Evolutionary conservation across 2,329 filamentous ascomycete genomes (phyloP).

Genomic region (Xylaria sp.): DNA sequence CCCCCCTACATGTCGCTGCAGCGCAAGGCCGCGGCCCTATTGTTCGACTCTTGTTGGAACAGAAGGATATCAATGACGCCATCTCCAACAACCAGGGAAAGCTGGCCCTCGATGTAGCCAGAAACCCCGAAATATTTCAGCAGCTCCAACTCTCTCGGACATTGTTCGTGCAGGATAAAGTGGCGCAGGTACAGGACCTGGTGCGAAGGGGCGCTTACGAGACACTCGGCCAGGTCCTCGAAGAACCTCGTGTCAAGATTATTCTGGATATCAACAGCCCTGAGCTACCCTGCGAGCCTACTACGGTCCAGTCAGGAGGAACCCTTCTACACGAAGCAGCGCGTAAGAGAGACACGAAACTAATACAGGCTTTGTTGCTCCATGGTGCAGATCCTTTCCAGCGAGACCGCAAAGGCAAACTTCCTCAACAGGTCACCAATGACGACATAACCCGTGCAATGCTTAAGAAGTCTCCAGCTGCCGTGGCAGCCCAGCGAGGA

Average conservation of each 20-base stretch:
- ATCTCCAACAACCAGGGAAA: conserved; percentile 86
- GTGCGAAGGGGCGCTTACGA: conserved; percentile 80
- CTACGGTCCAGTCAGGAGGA: conserved; percentile 83
- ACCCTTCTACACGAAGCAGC: conserved; percentile 94
- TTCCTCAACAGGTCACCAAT: conserved; percentile 95
- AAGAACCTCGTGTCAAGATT: conserved; percentile 85
- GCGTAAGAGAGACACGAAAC: conserved; percentile 82
- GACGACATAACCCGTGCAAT: conserved; percentile 90
- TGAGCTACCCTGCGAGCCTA: conserved; percentile 84
- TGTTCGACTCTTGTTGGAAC: conserved; percentile 84
- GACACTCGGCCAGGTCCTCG: conserved; percentile 79
- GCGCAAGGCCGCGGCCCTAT: conserved; percentile 81
- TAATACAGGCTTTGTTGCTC: conserved; percentile 89
- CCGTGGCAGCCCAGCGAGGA: conserved; percentile 90
- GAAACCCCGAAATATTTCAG: conserved; percentile 95
- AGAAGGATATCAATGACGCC: conserved; percentile 87
- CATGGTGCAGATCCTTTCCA: conserved; percentile 97
- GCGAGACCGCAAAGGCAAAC: conserved; percentile 91
- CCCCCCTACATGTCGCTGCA: conserved; percentile 88
- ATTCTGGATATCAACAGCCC: conserved; percentile 92
- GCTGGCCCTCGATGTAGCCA: conserved; percentile 85
- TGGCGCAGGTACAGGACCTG: conserved; percentile 83
- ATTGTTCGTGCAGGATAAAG: conserved; percentile 86
- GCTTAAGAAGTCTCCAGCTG: conserved; percentile 92
- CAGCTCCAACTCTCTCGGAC: conserved; percentile 90